phyloP scores from a whole-genome alignment of 2,329 filamentous ascomycete species.

The Fusarium brachygibbosum region DNA sequence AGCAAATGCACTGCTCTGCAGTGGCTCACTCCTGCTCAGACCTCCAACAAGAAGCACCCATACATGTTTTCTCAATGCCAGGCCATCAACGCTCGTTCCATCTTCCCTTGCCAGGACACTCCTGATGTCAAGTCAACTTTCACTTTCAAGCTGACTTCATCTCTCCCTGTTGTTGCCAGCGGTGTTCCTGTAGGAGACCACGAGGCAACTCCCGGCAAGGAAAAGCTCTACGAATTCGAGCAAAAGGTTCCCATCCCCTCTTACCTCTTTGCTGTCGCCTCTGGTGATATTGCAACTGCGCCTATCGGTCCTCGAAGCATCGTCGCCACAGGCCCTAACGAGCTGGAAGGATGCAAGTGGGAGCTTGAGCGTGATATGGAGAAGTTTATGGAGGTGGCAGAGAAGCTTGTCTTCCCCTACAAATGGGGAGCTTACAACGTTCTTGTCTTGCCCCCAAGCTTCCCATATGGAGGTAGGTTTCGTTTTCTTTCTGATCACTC shows the following conservation, averaged over 20 bases:
- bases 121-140: constrained; percentile 98
- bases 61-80: constrained; percentile 99
- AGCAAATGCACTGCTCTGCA: constrained; percentile 91
- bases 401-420: constrained; percentile 86
- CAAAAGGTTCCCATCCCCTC: constrained; percentile 94
- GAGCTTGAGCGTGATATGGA: constrained; percentile 93
- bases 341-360: constrained; percentile 86
- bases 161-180: constrained; percentile 90
- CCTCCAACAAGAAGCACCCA: constrained; percentile 93
- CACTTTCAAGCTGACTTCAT: constrained; percentile 87
- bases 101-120: constrained; percentile 98
- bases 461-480: constrained; percentile 82
- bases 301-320: constrained; percentile 86
- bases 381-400: constrained; percentile 88
- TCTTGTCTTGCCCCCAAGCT: constrained; percentile 88
- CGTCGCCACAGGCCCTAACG: constrained; percentile 90
- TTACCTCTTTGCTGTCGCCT: constrained; percentile 94
- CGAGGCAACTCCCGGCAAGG: constrained; percentile 59
- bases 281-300: constrained; percentile 87
- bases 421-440: constrained; percentile 97
- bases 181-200: constrained; percentile 72
- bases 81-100: constrained; percentile 91
- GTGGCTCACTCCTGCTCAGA: constrained; percentile 94
- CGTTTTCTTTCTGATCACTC: neutral
- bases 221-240: constrained; percentile 84